Base-by-base conservation (phyloP, 768 basidiomycete species). In the Naematelia encephala region DNA sequence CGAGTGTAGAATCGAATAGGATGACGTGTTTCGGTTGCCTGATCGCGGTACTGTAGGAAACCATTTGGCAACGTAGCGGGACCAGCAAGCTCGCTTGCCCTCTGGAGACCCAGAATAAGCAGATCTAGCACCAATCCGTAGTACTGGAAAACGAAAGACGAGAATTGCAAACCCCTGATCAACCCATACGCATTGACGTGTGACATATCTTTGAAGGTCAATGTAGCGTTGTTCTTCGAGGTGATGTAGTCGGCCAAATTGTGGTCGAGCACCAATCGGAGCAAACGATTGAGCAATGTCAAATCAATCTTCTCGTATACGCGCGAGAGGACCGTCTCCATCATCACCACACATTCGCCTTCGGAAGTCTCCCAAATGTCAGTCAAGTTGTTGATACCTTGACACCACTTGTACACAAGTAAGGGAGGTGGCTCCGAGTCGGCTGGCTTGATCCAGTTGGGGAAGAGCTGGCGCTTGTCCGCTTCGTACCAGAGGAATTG, bases 401-500 rank as follows among this genome's bases (percentile, higher is more conserved):
- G 94, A 73, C 92, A 94, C 94, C 94, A 98, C 83, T 97, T 98
- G 81, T 97, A 98, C 28, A 97, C 93, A 28, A 98, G 85, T 14
- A 98, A 83, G 2, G 94, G 94, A 0, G 94, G 92, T 2, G 94
- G 94, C 72, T 98, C 94, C 0, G 91, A 93, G 69, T 98, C 92
- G 51, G 91, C 89, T 23, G 96, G 96, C 80, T 98, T 99, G 77
- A 99, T 96, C 93, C 94, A 98, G 0, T 92, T 86, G 10, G 94
- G 94, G 87, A 99, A 99, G 21, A 98, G 25, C 28, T 19, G 10
- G 68, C 96, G 88, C 78, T 98, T 98, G 80, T 99, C 96, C 21
- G 92, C 91, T 83, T 99, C 94, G 72, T 96, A 99, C 84, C 91
- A 96, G 55, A 99, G 79, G 85, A 96, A 98, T 79, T 98, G 94